Percentiles rank a stretch among this genome's conserved stretches.
Conservation (phyloP, 2,329 filamentous ascomycete species). For the Huntiella savannae region DNA sequence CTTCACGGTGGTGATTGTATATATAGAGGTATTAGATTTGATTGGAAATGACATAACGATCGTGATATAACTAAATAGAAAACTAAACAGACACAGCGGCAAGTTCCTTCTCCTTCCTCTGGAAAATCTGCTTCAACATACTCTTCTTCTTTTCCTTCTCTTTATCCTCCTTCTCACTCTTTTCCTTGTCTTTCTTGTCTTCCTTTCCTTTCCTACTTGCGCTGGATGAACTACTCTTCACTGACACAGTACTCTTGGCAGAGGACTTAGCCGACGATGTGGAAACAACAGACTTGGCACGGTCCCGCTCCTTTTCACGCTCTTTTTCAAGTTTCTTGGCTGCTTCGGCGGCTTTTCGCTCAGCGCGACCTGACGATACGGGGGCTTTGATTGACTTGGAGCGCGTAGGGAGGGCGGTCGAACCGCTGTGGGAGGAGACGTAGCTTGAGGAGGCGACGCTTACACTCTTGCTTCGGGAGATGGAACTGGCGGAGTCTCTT, state of each 20-base stretch:
- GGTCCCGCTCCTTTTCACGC: conserved; percentile 19
- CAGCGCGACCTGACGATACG: too few species aligned
- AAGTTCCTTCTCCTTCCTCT: conserved; percentile 28
- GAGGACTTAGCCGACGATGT: not conserved
- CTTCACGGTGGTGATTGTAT: not conserved
- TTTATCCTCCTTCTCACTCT: conserved; percentile 15
- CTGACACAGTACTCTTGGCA: conserved; percentile 13
- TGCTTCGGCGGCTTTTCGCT: conserved; percentile 13
- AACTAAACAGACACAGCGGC: conserved; percentile 14
- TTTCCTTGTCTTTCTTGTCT: conserved; percentile 15
- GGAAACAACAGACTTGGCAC: conserved; percentile 11
- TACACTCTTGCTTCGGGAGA: conserved; percentile 8
- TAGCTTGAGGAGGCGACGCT: not conserved
- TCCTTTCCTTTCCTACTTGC: not conserved
- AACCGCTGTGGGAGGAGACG: not conserved
- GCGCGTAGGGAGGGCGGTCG: conserved; percentile 2
- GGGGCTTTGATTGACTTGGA: not conserved
- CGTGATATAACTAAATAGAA: not conserved
- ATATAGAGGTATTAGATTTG: not conserved
- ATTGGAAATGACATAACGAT: conserved; percentile 6
- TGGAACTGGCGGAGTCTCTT: conserved; percentile 10
- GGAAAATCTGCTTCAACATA: conserved; percentile 40
- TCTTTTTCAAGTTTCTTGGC: conserved; percentile 17
- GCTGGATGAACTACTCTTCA: conserved; percentile 1
- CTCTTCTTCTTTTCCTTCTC: conserved; percentile 25